A percentile compares a stretch with the other conserved stretches of the same genome.
phyloP scores from a whole-genome alignment of 2,329 filamentous ascomycete species.

The Chaetomiaceae sp. region DNA sequence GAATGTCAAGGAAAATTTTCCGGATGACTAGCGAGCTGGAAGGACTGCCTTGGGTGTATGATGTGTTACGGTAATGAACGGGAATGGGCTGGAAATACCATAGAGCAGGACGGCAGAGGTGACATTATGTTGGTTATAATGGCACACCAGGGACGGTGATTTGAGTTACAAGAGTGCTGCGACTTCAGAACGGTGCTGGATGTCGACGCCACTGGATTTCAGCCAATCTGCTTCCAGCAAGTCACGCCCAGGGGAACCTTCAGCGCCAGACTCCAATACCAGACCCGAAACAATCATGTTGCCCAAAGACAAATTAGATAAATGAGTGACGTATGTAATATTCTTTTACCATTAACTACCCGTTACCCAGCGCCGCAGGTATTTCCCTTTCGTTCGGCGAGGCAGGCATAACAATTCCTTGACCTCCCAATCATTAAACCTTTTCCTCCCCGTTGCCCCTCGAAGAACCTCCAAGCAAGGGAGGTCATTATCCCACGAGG shows the following conservation, averaged over 20 bases:
- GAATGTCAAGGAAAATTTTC: slow-evolving; percentile 75
- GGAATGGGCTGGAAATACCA: too few species aligned
- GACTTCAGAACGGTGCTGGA: too few species aligned
- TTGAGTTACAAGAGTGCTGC: too few species aligned
- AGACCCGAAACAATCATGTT: too few species aligned
- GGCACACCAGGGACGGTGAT: too few species aligned
- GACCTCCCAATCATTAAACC: neutral
- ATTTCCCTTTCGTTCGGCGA: neutral
- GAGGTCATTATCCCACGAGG: neutral
- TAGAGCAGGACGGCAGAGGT: too few species aligned
- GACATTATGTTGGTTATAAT: too few species aligned
- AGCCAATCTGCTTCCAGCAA: too few species aligned
- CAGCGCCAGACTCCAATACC: too few species aligned
- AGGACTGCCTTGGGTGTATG: neutral
- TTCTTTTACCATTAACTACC: neutral
- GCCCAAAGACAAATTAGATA: neutral
- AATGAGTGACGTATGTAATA: neutral
- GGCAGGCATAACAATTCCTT: neutral
- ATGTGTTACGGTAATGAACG: neutral
- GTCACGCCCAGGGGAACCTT: too few species aligned
- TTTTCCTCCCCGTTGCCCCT: neutral
- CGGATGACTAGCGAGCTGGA: slow-evolving; percentile 61
- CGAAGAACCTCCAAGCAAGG: neutral
- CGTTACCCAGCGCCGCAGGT: neutral
- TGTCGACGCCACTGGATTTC: too few species aligned